Conservation (phyloP, 805 yeast species). For the Maudiozyma turicensis region DNA sequence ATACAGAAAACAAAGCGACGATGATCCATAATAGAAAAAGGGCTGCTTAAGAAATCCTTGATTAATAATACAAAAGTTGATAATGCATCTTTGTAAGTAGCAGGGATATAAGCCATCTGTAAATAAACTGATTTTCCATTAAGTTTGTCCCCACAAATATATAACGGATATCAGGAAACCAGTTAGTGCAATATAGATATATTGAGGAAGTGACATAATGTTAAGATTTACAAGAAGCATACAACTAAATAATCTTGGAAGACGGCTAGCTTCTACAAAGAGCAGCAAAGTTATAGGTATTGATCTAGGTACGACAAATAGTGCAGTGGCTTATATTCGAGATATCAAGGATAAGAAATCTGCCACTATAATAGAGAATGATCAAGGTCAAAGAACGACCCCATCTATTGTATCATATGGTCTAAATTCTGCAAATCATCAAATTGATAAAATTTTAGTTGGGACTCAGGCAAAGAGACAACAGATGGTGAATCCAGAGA, state of each 20-base stretch:
- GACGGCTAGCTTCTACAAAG: not conserved
- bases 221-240: not conserved
- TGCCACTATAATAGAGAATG: conserved; percentile 62
- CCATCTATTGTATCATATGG: conserved; percentile 69
- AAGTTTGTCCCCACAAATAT: too few relatives aligned
- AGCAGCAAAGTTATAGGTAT: conserved; percentile 52
- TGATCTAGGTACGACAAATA: conserved; percentile 79
- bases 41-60: not conserved
- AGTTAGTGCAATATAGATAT: too few relatives aligned
- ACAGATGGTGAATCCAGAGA: conserved; percentile 62
- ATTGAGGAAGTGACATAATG: not conserved
- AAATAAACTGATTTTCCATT: too few relatives aligned
- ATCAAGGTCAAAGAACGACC: conserved; percentile 66
- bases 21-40: not conserved
- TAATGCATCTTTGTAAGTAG: not conserved
- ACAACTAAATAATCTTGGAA: not conserved
- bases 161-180: too few relatives aligned
- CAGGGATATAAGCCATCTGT: too few relatives aligned
- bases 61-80: not conserved
- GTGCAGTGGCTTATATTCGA: conserved; percentile 57
- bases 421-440: conserved; percentile 14
- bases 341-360: conserved; percentile 44
- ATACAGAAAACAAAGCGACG: not conserved
- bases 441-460: conserved; percentile 32
- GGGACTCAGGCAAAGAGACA: conserved; percentile 74